Base-by-base conservation (phyloP, 2,329 filamentous ascomycete species). In the Beauveria sp. region DNA sequence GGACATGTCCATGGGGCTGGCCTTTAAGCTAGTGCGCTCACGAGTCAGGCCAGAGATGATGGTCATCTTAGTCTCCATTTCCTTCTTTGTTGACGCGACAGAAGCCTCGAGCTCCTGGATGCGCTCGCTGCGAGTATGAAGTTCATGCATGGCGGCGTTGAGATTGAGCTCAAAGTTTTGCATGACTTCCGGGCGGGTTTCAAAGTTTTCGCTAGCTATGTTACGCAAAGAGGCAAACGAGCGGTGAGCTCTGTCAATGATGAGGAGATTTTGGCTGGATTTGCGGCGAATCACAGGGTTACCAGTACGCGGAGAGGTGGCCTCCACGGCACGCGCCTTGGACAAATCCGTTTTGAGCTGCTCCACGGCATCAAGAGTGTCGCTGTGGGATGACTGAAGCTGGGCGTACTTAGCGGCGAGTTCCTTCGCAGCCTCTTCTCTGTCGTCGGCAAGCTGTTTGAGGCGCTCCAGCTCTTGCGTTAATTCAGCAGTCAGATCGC, bases 1-100 rank as follows among this genome's bases (percentile, higher is more conserved):
- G 0, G 91, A 93, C 72, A 97, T 96, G 70, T 99, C 95, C 70
- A 96, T 87, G 8, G 92, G 89, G 26, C 89, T 89, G 2, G 72
- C 83, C 72, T 93, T 91, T 76, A 97, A 82, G 75, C 92, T 97
- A 3, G 91, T 93, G 63, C 96, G 83, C 74, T 99, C 96, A 59
- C 95, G 88, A 3, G 95, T 96, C 65, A 99, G 80, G 7, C 95
- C 95, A 34, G 91, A 91, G 67, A 99, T 98, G 70, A 99, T 93
- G 34, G 91, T 90, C 80, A 93, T 92, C 83, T 99, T 99, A 65
- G 85, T 87, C 71, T 99, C 95, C 88, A 98, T 96, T 74, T 99
- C 95, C 78, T 92, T 96, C 78, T 91, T 95, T 24, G 92, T 85
- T 4, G 86, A 87, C 28, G 86, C 80, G 61, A 97, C 84, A 67